Conservation (phyloP, 192 early-diverging fungal species). For the Backusella macrospora region DNA sequence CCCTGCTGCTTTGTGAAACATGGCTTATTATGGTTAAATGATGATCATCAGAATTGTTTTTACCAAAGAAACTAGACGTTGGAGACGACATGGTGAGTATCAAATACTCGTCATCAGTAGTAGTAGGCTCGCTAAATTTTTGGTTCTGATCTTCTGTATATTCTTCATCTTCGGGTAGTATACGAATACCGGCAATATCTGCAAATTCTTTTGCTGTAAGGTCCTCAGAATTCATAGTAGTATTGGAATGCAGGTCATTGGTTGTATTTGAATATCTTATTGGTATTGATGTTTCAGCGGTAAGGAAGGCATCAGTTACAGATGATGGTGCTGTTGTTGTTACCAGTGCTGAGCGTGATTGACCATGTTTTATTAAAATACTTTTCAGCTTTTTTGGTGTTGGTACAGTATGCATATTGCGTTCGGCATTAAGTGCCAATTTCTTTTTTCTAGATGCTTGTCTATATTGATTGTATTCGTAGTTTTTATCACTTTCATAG, state of each 20-base stretch:
- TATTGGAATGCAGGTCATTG: slow-evolving; percentile 17
- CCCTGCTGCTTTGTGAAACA: background rate
- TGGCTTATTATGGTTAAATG: background rate
- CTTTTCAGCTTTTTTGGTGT: slow-evolving; percentile 3
- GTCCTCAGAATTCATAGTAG: slow-evolving; percentile 39
- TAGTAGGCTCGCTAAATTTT: background rate
- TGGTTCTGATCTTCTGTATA: background rate
- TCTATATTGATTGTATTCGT: slow-evolving; percentile 12
- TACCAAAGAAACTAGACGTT: background rate
- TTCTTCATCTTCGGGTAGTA: slow-evolving; percentile 24
- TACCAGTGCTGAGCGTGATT: background rate
- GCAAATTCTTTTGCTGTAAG: slow-evolving; percentile 42
- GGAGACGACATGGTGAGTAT: background rate
- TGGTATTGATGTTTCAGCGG: background rate
- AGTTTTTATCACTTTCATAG: slow-evolving; percentile 13
- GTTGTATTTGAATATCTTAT: background rate
- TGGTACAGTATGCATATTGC: slow-evolving; percentile 2
- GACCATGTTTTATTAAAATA: background rate
- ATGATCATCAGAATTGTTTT: background rate
- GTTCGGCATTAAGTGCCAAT: background rate
- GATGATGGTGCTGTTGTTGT: background rate
- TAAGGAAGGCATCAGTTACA: background rate
- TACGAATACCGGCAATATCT: slow-evolving; percentile 37
- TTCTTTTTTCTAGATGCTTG: background rate
- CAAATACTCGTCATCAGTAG: background rate